Conservation (phyloP, 306 rosid species). For the Dryas octopetala region DNA sequence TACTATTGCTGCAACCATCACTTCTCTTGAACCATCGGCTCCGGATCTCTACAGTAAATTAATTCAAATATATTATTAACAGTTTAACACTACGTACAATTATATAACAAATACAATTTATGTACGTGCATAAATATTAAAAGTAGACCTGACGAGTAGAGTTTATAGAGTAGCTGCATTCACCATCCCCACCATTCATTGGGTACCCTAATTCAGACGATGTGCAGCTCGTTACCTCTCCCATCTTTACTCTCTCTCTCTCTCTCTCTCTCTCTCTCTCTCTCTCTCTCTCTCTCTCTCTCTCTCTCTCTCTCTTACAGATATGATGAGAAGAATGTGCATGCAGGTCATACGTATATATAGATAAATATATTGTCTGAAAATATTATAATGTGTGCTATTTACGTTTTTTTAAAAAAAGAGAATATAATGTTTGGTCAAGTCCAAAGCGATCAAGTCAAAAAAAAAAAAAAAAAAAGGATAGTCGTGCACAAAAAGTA, state of each 20-base stretch:
- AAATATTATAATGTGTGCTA: no score
- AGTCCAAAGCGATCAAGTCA: no score
- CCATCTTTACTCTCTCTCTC: background rate
- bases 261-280: background rate
- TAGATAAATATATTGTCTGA: no score
- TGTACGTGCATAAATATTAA: no score
- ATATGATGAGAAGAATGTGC: no score
- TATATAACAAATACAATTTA: background rate
- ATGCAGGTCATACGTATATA: no score
- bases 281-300: background rate
- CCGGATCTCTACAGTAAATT: background rate
- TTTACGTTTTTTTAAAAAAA: no score
- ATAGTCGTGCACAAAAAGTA: no score
- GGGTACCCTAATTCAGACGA: background rate
- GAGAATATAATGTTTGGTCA: no score
- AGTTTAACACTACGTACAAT: no score
- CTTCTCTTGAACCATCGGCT: background rate
- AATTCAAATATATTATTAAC: no score
- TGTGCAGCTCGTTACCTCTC: background rate
- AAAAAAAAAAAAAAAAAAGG: no score
- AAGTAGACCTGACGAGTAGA: background rate
- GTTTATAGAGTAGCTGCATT: conserved; percentile 10
- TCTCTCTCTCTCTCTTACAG: background rate
- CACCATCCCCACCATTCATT: conserved; percentile 6
- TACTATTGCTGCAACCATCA: background rate